A percentile compares a stretch with the other conserved stretches of the same genome.
Evolutionary conservation across 768 basidiomycete genomes (phyloP).

Genomic region (Kwoniella sp.): DNA sequence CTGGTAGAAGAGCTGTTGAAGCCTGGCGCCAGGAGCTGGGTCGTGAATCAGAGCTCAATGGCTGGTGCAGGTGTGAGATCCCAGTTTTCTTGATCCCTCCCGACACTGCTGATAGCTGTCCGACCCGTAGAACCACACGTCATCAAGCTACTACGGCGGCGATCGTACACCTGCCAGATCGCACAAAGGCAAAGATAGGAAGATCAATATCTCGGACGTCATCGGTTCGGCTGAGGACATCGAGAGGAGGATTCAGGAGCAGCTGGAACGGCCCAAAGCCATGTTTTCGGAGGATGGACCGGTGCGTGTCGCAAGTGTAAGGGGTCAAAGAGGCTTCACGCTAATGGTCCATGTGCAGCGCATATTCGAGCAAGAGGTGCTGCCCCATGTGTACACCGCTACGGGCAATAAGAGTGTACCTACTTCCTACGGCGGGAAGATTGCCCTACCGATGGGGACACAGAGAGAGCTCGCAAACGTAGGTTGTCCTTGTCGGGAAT

Average conservation of each 20-base stretch:
- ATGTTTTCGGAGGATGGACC: constrained; percentile 39
- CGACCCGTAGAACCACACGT: constrained; percentile 2
- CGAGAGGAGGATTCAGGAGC: constrained; percentile 44
- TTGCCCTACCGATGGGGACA: constrained; percentile 79
- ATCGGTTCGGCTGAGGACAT: constrained; percentile 44
- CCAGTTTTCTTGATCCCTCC: not conserved
- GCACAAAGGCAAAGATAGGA: constrained; percentile 36
- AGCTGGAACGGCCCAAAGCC: constrained; percentile 41
- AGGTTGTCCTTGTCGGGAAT: constrained; percentile 12
- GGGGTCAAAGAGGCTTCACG: no score
- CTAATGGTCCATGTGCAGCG: constrained; percentile 12
- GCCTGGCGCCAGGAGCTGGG: constrained; percentile 53
- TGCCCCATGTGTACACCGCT: constrained; percentile 85
- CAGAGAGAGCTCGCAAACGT: constrained; percentile 66
- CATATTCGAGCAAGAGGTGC: constrained; percentile 52
- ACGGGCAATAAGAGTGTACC: constrained; percentile 59
- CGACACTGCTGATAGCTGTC: no score
- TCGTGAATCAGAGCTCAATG: constrained; percentile 39
- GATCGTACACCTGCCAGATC: constrained; percentile 21
- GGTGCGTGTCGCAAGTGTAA: constrained; percentile 13
- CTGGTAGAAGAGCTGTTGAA: constrained; percentile 66
- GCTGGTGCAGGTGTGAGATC: not conserved
- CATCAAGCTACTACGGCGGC: constrained; percentile 4
- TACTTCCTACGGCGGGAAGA: constrained; percentile 70
- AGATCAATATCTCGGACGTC: constrained; percentile 32